A percentile compares a stretch with the other conserved stretches of the same genome.
Conservation (phyloP, 169 alveolate species). For the Plasmodium falciparum region DNA sequence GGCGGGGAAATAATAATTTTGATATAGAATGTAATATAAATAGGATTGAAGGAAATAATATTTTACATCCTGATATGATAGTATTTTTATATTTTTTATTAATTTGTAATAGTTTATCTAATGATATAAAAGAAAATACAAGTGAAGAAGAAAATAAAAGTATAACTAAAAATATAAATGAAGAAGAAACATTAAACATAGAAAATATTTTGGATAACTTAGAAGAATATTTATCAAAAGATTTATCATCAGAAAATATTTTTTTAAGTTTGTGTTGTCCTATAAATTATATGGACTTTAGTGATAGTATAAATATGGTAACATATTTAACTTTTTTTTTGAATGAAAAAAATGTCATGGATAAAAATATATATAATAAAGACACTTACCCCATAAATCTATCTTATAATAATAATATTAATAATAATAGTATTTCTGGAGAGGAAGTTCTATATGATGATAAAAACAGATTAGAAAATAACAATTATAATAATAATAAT, state of each 20-base stretch:
- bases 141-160: background rate
- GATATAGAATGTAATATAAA: background rate
- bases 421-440: background rate
- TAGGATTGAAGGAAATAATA: constrained; percentile 5
- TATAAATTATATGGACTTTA: constrained; percentile 40
- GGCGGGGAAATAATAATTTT: background rate
- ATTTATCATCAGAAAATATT: constrained; percentile 27
- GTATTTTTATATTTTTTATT: constrained; percentile 50
- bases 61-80: constrained; percentile 15
- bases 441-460: background rate
- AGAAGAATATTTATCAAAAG: constrained; percentile 15
- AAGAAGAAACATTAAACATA: background rate
- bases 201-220: constrained; percentile 2
- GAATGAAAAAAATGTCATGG: background rate
- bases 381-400: too few relatives aligned
- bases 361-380: background rate
- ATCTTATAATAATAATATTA: background rate
- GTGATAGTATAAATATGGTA: constrained; percentile 38
- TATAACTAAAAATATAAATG: background rate
- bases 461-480: background rate
- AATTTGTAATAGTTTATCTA: constrained; percentile 30
- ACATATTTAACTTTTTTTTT: constrained; percentile 1
- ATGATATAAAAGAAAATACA: background rate
- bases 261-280: constrained; percentile 54
- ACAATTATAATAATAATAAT: background rate